Evolutionary conservation across 2,329 filamentous ascomycete species (phyloP).

Genomic region (Arachnomyces sp.): DNA sequence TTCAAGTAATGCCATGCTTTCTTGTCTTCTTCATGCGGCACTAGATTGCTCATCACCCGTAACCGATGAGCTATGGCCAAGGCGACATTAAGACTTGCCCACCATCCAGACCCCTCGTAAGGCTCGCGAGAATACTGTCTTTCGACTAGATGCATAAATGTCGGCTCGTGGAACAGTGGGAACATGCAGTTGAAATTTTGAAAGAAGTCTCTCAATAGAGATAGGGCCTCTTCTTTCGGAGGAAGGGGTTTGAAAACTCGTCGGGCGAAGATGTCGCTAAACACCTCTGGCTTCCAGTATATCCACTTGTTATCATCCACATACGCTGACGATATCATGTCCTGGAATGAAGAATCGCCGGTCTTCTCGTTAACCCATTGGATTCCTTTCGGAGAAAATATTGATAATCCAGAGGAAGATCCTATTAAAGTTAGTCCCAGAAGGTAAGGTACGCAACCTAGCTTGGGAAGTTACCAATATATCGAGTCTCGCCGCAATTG

Average conservation of each 20-base stretch:
- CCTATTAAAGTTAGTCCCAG: conserved; percentile 43
- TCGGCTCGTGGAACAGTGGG: conserved; percentile 91
- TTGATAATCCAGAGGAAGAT: conserved; percentile 94
- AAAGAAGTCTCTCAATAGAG: conserved; percentile 86
- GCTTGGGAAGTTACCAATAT: conserved; percentile 61
- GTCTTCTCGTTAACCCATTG: conserved; percentile 98
- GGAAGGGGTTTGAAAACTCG: conserved; percentile 77
- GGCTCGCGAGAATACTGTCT: conserved; percentile 87
- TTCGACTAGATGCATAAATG: conserved; percentile 95
- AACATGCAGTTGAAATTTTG: conserved; percentile 99
- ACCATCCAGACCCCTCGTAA: conserved; percentile 94
- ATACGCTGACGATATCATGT: conserved; percentile 87
- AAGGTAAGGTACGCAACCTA: conserved; percentile 1
- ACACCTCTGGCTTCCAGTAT: conserved; percentile 97
- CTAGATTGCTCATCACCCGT: conserved; percentile 89
- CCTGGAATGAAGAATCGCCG: conserved; percentile 87
- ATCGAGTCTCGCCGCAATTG: conserved; percentile 86
- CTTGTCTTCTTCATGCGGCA: conserved; percentile 82
- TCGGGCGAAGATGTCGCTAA: conserved; percentile 81
- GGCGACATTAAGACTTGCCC: conserved; percentile 90
- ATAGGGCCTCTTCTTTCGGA: conserved; percentile 76
- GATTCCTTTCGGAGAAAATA: conserved; percentile 96
- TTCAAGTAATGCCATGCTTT: conserved; percentile 95
- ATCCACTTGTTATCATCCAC: conserved; percentile 93
- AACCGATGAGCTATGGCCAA: conserved; percentile 88